phyloP scores from a whole-genome alignment of 2,329 filamentous ascomycete species.

The Lasiodiplodia theobromae region DNA sequence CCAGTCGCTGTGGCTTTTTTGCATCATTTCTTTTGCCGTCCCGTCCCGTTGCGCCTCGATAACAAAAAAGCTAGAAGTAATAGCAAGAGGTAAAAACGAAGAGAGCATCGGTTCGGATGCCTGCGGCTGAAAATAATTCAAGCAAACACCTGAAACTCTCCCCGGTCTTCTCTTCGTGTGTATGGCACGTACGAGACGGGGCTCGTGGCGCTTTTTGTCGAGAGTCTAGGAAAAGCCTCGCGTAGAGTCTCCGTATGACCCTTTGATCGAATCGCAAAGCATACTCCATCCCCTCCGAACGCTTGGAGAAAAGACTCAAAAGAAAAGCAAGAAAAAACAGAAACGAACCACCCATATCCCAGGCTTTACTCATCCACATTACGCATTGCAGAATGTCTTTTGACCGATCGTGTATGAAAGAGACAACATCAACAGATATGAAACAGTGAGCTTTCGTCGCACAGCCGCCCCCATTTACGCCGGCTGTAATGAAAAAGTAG shows the following conservation, averaged over 20 bases:
- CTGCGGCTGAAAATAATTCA: constrained; percentile 12
- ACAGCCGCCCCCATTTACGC: not conserved
- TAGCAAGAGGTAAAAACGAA: not conserved
- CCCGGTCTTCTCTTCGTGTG: constrained; percentile 2
- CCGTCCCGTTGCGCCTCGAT: constrained; percentile 7
- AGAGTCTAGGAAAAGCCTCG: not conserved
- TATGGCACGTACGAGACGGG: not conserved
- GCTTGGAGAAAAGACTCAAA: not conserved
- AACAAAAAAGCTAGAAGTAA: constrained; percentile 5
- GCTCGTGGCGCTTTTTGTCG: not conserved
- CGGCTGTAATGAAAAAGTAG: constrained; percentile 3
- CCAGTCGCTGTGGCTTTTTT: constrained; percentile 1
- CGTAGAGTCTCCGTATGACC: not conserved
- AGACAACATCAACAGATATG: constrained; percentile 5
- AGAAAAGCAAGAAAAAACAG: not conserved
- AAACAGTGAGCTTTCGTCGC: not conserved
- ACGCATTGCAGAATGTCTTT: constrained; percentile 18
- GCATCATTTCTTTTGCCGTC: constrained; percentile 23
- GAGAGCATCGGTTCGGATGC: constrained; percentile 11
- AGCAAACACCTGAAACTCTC: constrained; percentile 8
- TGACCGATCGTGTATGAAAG: constrained; percentile 8
- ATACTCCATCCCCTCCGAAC: constrained; percentile 10
- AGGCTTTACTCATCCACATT: constrained; percentile 25
- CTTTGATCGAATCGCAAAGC: constrained; percentile 2
- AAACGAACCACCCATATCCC: not conserved